phyloP scores from a whole-genome alignment of 805 yeast species.

The Lachancea sp. region DNA sequence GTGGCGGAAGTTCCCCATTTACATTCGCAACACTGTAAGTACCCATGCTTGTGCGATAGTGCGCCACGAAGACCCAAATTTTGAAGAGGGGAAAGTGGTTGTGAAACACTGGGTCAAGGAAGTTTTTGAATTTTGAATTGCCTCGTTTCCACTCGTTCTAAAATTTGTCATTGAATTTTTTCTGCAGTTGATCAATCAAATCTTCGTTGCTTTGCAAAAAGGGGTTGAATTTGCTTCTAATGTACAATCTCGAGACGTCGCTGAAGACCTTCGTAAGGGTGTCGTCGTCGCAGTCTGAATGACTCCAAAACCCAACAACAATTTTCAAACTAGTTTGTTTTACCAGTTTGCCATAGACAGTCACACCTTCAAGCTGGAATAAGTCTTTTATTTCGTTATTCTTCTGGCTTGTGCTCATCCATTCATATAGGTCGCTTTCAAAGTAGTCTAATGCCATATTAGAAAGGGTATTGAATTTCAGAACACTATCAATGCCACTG shows the following conservation, averaged over 20 bases:
- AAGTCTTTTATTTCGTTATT: conserved; percentile 18
- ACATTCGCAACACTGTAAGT: conserved; percentile 56
- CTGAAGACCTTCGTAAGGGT: conserved; percentile 17
- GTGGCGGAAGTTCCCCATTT: conserved; percentile 70
- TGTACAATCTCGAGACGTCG: conserved; percentile 21
- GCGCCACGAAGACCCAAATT: conserved; percentile 47
- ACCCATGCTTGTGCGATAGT: conserved; percentile 83
- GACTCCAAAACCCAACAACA: conserved; percentile 23
- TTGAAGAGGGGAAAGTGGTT: conserved; percentile 64
- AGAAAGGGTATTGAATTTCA: conserved; percentile 29
- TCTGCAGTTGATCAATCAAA: conserved; percentile 14
- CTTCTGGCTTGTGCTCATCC: conserved; percentile 16
- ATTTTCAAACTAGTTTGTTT: conserved; percentile 29
- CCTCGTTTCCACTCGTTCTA: too few relatives aligned
- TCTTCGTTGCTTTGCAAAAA: conserved; percentile 16
- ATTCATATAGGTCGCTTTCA: conserved; percentile 24
- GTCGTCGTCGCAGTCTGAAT: conserved; percentile 2
- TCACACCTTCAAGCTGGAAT: conserved; percentile 27
- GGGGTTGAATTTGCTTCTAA: conserved; percentile 26
- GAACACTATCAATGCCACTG: conserved; percentile 18
- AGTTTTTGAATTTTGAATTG: conserved; percentile 28
- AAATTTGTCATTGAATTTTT: conserved; percentile 16
- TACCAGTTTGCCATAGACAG: conserved; percentile 28
- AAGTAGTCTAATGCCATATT: conserved; percentile 32
- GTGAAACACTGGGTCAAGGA: conserved; percentile 56